phyloP scores from a whole-genome alignment of 2,329 filamentous ascomycete genomes.

The Ceratocystis colombiana region DNA sequence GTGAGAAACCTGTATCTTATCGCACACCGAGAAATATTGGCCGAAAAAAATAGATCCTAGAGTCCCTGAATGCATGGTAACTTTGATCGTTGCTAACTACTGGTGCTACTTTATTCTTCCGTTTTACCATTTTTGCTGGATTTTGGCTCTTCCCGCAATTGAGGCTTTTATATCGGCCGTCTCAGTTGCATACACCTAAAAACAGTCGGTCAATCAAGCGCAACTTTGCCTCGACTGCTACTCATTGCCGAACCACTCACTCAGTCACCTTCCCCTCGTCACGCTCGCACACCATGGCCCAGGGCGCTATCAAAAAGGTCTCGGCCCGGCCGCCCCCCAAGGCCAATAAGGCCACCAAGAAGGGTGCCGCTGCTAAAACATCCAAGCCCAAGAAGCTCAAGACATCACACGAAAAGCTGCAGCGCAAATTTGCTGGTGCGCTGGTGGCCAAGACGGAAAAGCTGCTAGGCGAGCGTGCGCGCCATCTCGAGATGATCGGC shows the following conservation, averaged over 20 bases:
- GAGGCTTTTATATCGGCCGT: neutral
- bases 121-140: neutral
- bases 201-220: neutral
- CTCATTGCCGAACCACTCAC: neutral
- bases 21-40: constrained; percentile 5
- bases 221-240: neutral
- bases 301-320: constrained; percentile 44
- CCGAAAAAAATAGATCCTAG: neutral
- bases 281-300: constrained; percentile 38
- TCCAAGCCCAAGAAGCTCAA: constrained; percentile 42
- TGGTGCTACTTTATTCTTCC: neutral
- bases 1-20: neutral
- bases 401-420: constrained; percentile 42
- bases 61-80: neutral
- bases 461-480: constrained; percentile 49
- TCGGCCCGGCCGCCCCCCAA: constrained; percentile 35
- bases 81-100: neutral
- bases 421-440: constrained; percentile 46
- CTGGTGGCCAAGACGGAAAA: constrained; percentile 47
- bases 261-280: neutral
- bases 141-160: neutral
- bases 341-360: constrained; percentile 31
- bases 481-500: constrained; percentile 50
- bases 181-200: too few species aligned
- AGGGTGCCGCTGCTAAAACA: constrained; percentile 36